Base-by-base conservation (phyloP, 345 rosid genomes). In the Passiflora organensis region DNA sequence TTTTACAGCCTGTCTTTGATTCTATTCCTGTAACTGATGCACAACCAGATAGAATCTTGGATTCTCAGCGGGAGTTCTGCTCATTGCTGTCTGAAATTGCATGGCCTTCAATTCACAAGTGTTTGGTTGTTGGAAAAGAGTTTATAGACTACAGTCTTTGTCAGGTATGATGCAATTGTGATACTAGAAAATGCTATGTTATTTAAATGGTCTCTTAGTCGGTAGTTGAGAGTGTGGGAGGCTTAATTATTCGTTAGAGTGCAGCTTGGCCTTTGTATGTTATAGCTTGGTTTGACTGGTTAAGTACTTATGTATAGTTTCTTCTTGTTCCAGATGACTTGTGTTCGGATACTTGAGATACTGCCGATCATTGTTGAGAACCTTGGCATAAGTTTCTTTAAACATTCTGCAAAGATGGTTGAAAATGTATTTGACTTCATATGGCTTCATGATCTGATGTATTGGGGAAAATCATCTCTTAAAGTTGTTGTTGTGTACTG, bases 391-490 rank as follows among this genome's bases (percentile, higher is more conserved):
- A 60, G 73, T 53, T 51, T 43, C 51, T 19, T 6, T 58, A 55
- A 48, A 23, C 62, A 51, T 22, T 65, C 78, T 62, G 69, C 51
- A 67, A 68, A 60, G 24, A 62, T 53, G 43, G 48, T 63, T 64
- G 68, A 62, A 63, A 66, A 67, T 59, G 63, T 60, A 36, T 58
- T 73, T 38, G 84, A 79, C 72, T 74, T 80, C 25, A 60, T 75
- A 59, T 91, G 98, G 98, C 90, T 91, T 68, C 81, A 78, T 77
- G 90, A 86, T 76, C 78, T 91, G 74, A 70, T 82, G 61, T 89
- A 88, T 37, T 91, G 98, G 98, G 96, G 93, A 54, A 84, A 79
- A 69, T 91, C 98, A 32, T 79, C 84, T 59, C 95, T 84, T 53
- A 88, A 82, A 67, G 96, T 88, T 47, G 66, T 91, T 41, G 55